Base-by-base conservation (phyloP, 2,329 filamentous ascomycete genomes). In the Xylaria sp. region DNA sequence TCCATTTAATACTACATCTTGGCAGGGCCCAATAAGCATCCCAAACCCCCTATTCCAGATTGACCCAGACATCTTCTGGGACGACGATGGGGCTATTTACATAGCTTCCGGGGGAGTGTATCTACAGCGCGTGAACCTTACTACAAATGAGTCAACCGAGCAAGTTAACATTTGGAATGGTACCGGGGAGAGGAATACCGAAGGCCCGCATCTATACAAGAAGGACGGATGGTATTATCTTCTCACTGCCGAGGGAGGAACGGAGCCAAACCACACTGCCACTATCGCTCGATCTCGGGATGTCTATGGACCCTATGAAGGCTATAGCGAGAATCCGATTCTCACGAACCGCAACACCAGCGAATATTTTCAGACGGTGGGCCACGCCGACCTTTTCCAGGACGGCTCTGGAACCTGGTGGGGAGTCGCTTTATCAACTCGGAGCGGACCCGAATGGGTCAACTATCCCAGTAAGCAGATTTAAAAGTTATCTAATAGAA, bases 161-260 rank as follows among this genome's bases (percentile, higher is more conserved):
- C 63, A 58, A 17, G 52, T 67, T 11, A 62, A 56, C 17, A 51
- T 80, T 26, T 78, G 78, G 67, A 76, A 76, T 21, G 80, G 79
- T 2, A 77, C 72, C 1, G 74, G 75, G 0, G 74, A 66, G 46
- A 48, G 72, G 57, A 61, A 75, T 65, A 62, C 78, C 0, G 77
- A 79, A 53, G 78, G 77, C 1, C 76, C 77, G 2, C 76, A 79
- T 45, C 66, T 79, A 8, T 76, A 74, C 60, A 74, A 73, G 53
- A 73, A 72, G 22, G 76, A 74, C 18, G 70, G 66, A 1, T 78
- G 71, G 37, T 80, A 77, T 53, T 81, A 80, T 52, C 69, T 81
- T n/a, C 68, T 79, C 44, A 78, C 77, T 1, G 76, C 76, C 0
- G 77, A 81, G 57, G 79, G 78, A 0, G 79, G 79, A 1, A 81